Percentiles rank a stretch among this genome's conserved stretches.
Evolutionary conservation across 208 protist genomes (phyloP).

Genomic region (Tritrichomonas musculus): DNA sequence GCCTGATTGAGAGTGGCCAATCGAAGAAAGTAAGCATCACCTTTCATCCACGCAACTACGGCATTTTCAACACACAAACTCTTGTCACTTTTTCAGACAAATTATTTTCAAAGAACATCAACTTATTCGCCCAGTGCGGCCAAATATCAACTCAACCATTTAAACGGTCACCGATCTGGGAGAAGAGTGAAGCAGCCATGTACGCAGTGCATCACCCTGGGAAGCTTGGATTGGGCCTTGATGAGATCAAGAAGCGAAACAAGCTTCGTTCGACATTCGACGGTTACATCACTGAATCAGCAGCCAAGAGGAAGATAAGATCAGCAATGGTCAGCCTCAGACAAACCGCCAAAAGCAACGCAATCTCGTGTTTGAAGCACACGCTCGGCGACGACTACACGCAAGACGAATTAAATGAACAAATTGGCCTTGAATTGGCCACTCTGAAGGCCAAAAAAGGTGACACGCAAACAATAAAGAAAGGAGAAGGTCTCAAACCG

Average conservation of each 20-base stretch:
- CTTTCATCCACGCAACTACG: not conserved
- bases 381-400: not conserved
- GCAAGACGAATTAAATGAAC: not conserved
- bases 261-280: no score
- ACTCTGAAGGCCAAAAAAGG: not conserved
- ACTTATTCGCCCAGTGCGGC: not conserved
- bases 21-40: not conserved
- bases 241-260: not conserved
- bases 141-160: not conserved
- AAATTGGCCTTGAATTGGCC: not conserved
- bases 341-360: not conserved
- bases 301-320: no score
- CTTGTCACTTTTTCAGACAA: not conserved
- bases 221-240: not conserved
- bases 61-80: not conserved
- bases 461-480: not conserved
- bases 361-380: not conserved
- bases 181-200: not conserved
- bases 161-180: not conserved
- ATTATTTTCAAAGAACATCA: not conserved
- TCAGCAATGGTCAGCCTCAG: not conserved
- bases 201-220: not conserved
- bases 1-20: not conserved
- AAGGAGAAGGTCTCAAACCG: not conserved
- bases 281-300: not conserved